Evolutionary conservation across 352 stramenopile species (phyloP).

Genomic region (Pythium sp.): DNA sequence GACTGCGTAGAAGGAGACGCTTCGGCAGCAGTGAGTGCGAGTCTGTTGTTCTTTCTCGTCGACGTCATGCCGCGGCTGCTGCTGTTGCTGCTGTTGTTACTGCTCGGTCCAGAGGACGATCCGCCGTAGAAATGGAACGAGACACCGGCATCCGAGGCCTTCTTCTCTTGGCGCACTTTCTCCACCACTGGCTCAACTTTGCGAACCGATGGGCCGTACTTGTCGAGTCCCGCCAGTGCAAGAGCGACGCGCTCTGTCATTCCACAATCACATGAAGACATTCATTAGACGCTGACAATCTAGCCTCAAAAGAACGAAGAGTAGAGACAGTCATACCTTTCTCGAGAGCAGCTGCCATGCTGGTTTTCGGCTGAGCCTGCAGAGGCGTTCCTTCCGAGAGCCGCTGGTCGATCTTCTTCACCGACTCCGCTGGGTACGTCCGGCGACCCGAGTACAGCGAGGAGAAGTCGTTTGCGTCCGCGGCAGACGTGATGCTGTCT

Average conservation of each 20-base stretch:
- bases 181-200: constrained; percentile 23
- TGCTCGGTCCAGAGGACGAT: constrained; percentile 11
- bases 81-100: constrained; percentile 1
- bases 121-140: constrained; percentile 62
- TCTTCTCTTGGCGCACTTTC: constrained; percentile 18
- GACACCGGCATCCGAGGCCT: constrained; percentile 33
- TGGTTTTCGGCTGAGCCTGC: constrained; percentile 27
- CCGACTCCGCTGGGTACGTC: constrained; percentile 63
- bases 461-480: constrained; percentile 39
- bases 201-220: constrained; percentile 13
- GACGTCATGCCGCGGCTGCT: constrained; percentile 4
- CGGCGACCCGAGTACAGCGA: constrained; percentile 55
- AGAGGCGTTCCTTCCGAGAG: constrained; percentile 32
- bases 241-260: constrained; percentile 24
- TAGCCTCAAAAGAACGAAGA: not conserved
- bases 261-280: not conserved
- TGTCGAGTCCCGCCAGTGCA: constrained; percentile 8
- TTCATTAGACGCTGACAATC: not conserved
- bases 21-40: constrained; percentile 25
- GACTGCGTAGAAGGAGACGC: constrained; percentile 1
- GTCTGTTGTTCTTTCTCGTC: constrained; percentile 16
- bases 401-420: constrained; percentile 43
- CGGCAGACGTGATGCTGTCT: constrained; percentile 24
- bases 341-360: constrained; percentile 36
- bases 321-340: constrained; percentile 12